Evolutionary conservation across 306 rosid genomes (phyloP).

Genomic region (Hippophae tibetana): DNA sequence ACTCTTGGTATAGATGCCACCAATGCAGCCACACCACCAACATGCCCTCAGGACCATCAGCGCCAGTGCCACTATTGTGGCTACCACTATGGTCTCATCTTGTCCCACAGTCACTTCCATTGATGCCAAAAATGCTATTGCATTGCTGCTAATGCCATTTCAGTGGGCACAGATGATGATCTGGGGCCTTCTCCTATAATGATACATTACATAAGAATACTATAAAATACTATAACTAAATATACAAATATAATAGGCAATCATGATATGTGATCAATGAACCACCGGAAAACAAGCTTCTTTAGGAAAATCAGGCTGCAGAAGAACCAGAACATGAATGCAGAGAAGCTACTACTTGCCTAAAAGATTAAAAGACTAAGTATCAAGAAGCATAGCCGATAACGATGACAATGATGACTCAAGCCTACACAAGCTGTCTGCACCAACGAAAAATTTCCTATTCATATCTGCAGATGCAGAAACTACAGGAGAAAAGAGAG

Average conservation of each 20-base stretch:
- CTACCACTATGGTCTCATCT: slow-evolving; percentile 49
- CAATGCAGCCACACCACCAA: slow-evolving; percentile 62
- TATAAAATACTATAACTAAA: slow-evolving; percentile 37
- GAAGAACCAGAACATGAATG: neutral
- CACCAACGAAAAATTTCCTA: no score
- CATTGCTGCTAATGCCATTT: slow-evolving; percentile 71
- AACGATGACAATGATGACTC: no score
- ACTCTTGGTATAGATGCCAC: slow-evolving; percentile 48
- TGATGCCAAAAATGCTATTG: slow-evolving; percentile 71
- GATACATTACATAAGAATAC: slow-evolving; percentile 60
- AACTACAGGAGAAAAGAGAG: no score
- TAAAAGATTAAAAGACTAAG: neutral
- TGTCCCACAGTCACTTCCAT: slow-evolving; percentile 54
- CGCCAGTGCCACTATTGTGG: slow-evolving; percentile 62
- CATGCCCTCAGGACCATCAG: slow-evolving; percentile 64
- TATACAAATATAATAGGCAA: slow-evolving; percentile 14
- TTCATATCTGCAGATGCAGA: no score
- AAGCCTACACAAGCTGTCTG: no score
- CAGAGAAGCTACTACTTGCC: neutral
- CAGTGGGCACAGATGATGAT: slow-evolving; percentile 57
- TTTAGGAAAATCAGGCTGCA: neutral
- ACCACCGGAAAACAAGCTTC: slow-evolving; percentile 12
- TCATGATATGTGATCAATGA: slow-evolving; percentile 7
- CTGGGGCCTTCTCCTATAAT: slow-evolving; percentile 74
- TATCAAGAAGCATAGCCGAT: no score